These are phyloP conservation scores for Phytophthora capsici DNA, from an alignment of 352 stramenopile species.

Conservation along the genomic window DNA sequence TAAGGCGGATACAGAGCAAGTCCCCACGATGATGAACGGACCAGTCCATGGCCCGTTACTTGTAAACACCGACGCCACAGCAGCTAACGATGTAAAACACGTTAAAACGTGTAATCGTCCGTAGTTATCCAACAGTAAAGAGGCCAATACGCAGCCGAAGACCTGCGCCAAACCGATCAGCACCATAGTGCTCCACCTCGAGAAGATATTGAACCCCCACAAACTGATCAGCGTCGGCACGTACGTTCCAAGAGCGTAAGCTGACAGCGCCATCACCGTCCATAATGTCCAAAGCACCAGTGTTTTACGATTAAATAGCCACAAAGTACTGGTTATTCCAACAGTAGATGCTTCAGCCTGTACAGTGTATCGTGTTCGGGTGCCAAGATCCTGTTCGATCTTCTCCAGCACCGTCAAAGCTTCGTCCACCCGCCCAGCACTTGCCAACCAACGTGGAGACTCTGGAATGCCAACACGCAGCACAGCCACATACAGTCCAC, in stretches of 20 bases:
- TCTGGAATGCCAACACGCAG: conserved; percentile 38
- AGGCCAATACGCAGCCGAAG: conserved; percentile 18
- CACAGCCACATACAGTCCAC: conserved; percentile 31
- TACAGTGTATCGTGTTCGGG: too few species aligned
- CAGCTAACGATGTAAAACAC: conserved; percentile 4
- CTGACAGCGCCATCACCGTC: conserved; percentile 31
- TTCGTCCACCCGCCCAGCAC: conserved; percentile 31
- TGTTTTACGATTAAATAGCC: conserved; percentile 2
- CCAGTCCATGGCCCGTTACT: conserved; percentile 25
- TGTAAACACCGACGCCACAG: not conserved
- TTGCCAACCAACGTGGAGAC: conserved; percentile 50
- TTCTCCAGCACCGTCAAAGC: conserved; percentile 29
- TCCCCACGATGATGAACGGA: conserved; percentile 10
- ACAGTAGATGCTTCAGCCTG: not conserved
- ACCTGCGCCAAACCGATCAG: conserved; percentile 20
- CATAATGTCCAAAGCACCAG: conserved; percentile 38
- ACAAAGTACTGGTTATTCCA: not conserved
- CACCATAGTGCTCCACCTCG: conserved; percentile 17
- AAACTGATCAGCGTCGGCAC: conserved; percentile 38
- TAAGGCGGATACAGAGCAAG: conserved; percentile 13
- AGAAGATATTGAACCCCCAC: conserved; percentile 35
- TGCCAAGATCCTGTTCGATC: conserved; percentile 21
- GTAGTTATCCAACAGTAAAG: conserved; percentile 15
- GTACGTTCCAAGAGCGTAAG: conserved; percentile 37
- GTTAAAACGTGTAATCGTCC: conserved; percentile 12